Evolutionary conservation across 2,329 filamentous ascomycete species (phyloP).

Genomic region (Aaosphaeria pasadenensis): DNA sequence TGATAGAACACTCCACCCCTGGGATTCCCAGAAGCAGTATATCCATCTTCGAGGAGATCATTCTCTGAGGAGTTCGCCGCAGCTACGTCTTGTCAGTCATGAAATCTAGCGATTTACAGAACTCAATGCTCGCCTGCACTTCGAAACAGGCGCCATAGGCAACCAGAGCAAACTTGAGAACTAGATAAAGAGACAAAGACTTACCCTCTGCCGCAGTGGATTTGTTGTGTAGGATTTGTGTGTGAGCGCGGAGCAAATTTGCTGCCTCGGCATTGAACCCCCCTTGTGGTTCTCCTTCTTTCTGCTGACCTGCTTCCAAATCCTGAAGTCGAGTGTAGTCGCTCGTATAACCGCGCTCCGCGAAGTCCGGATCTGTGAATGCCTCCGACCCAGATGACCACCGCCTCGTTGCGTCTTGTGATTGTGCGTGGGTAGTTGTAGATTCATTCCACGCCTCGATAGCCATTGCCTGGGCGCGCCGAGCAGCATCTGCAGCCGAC

Average conservation of each 20-base stretch:
- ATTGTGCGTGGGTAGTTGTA: background rate
- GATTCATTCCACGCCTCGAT: background rate
- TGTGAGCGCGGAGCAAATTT: background rate
- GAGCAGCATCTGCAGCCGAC: background rate
- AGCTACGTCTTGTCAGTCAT: background rate
- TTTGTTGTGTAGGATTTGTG: background rate
- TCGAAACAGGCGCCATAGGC: background rate
- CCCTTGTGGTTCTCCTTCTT: background rate
- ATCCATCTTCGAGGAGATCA: background rate
- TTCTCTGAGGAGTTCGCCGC: background rate
- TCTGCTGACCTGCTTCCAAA: too few relatives aligned
- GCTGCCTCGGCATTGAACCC: background rate
- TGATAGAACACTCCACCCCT: slow-evolving; percentile 31
- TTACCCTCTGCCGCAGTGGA: background rate
- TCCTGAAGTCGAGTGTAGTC: too few relatives aligned
- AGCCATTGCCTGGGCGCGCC: background rate
- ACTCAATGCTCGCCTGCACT: background rate
- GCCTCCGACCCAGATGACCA: background rate
- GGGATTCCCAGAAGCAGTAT: slow-evolving; percentile 19
- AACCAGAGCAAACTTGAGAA: background rate
- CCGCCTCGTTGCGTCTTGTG: background rate
- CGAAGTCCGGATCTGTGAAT: background rate
- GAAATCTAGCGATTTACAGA: background rate
- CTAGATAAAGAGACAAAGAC: background rate
- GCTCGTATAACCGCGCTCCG: too few relatives aligned